Conservation (phyloP, 768 basidiomycete species). For the Tubosaeta sp. region DNA sequence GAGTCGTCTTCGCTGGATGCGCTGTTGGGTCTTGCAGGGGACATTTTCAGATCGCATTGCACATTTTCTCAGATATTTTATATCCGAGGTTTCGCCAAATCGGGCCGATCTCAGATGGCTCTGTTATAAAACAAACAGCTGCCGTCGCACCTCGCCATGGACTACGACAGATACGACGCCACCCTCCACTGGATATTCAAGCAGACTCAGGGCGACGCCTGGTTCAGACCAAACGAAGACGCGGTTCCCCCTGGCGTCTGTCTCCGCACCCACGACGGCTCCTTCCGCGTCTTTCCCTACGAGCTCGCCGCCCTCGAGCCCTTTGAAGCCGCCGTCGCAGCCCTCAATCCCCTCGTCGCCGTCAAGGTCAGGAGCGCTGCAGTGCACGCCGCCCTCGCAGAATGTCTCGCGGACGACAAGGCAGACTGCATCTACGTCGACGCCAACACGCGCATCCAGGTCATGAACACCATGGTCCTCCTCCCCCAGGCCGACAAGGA, state of each 20-base stretch:
- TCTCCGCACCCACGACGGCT: constrained; percentile 44
- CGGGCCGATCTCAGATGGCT: constrained; percentile 15
- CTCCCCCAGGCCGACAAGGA: constrained; percentile 52
- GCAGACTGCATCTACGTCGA: constrained; percentile 42
- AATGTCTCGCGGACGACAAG: constrained; percentile 27
- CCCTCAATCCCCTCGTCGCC: constrained; percentile 52
- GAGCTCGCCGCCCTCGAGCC: constrained; percentile 48
- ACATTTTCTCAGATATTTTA: no score
- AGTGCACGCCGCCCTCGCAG: constrained; percentile 49
- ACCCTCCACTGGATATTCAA: constrained; percentile 29
- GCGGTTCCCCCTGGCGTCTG: constrained; percentile 45
- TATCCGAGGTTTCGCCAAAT: constrained; percentile 1
- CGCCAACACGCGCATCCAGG: constrained; percentile 69
- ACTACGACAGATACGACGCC: constrained; percentile 34
- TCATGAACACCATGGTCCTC: constrained; percentile 72
- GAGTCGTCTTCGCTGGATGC: constrained; percentile 29
- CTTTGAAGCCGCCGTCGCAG: constrained; percentile 50
- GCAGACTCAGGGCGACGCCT: constrained; percentile 43
- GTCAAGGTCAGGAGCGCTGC: constrained; percentile 50
- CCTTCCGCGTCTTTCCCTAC: constrained; percentile 54
- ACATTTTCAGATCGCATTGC: no score
- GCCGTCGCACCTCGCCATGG: constrained; percentile 21
- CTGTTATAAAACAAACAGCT: constrained; percentile 2
- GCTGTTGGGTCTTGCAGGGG: not conserved
- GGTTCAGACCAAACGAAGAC: constrained; percentile 51